Evolutionary conservation across 345 rosid genomes (phyloP).

Genomic region (Aurinia saxatilis): DNA sequence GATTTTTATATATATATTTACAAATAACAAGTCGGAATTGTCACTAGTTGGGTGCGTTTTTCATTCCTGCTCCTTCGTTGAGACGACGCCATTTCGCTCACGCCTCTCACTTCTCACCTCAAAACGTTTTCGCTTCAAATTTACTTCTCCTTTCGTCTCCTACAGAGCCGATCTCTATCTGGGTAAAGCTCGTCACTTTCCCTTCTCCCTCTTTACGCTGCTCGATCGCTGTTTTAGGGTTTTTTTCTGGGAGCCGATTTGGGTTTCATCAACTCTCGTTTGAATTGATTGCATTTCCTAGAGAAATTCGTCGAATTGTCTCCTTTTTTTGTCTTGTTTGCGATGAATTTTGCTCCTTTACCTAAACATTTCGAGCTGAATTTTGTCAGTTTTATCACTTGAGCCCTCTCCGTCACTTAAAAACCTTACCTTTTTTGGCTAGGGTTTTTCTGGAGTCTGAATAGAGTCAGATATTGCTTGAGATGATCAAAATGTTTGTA

Average conservation of each 20-base stretch:
- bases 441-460: not conserved
- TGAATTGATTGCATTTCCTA: not conserved
- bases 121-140: not conserved
- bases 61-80: not conserved
- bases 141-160: not conserved
- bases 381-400: not conserved
- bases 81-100: slow-evolving; percentile 7
- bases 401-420: not conserved
- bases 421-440: not conserved
- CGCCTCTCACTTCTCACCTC: not conserved
- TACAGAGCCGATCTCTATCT: not conserved
- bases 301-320: not conserved
- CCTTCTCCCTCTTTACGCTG: not conserved
- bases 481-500: not conserved
- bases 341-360: not conserved
- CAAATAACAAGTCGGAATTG: not conserved
- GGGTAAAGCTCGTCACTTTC: not conserved
- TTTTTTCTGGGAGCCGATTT: not conserved
- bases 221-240: slow-evolving; percentile 9
- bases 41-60: not conserved
- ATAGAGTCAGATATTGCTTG: not conserved
- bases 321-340: not conserved
- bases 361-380: not conserved
- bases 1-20: not conserved
- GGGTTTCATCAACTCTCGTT: not conserved